phyloP scores from a whole-genome alignment of 202 grass and related monocot genomes.

The Bolboschoenoplectus hybrid region DNA sequence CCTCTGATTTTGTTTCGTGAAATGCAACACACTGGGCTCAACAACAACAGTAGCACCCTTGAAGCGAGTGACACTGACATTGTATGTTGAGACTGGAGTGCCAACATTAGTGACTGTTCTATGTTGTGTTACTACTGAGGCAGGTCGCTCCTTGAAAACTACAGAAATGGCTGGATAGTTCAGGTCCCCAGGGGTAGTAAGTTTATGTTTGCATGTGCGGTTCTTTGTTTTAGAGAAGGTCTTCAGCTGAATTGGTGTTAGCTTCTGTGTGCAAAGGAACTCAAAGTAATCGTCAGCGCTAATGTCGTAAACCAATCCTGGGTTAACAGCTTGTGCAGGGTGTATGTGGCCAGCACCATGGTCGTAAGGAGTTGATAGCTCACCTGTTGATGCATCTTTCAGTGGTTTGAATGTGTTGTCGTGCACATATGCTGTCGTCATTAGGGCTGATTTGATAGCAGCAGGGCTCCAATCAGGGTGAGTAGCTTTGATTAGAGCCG shows the following conservation, averaged over 20 bases:
- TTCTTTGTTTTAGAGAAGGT: conserved; percentile 71
- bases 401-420: conserved; percentile 66
- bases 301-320: conserved; percentile 83
- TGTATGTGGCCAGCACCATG: conserved; percentile 85
- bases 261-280: conserved; percentile 86
- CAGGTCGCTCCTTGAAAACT: conserved; percentile 50
- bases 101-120: conserved; percentile 77
- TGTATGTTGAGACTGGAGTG: conserved; percentile 57
- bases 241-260: conserved; percentile 71
- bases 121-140: conserved; percentile 47
- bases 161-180: conserved; percentile 88
- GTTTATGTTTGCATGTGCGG: conserved; percentile 64
- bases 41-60: conserved; percentile 58
- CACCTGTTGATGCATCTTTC: conserved; percentile 68
- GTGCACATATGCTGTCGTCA: conserved; percentile 85
- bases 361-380: conserved; percentile 63
- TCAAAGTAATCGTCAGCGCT: conserved; percentile 63
- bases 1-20: conserved; percentile 63
- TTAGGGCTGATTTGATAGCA: conserved; percentile 78
- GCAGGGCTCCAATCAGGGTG: conserved; percentile 84
- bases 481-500: conserved; percentile 73
- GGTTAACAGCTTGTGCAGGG: conserved; percentile 65
- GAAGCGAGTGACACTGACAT: conserved; percentile 51
- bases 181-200: conserved; percentile 60
- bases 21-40: conserved; percentile 57